phyloP scores from a whole-genome alignment of 495 filamentous ascomycete species.

The Podospora australis region DNA sequence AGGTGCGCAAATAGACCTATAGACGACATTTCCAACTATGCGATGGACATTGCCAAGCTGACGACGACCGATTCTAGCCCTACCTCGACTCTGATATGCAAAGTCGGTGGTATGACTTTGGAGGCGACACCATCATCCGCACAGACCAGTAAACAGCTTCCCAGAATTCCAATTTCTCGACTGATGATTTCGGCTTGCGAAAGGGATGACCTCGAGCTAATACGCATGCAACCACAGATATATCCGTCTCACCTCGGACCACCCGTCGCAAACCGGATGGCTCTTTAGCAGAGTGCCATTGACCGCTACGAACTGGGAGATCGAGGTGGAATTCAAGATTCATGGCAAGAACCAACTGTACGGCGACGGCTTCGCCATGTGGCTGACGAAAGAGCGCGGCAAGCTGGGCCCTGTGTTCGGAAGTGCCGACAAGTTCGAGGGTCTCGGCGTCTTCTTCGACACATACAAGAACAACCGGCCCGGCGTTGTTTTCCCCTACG shows the following conservation, averaged over 20 bases:
- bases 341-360: slow-evolving; percentile 68
- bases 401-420: slow-evolving; percentile 83
- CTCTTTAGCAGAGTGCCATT: slow-evolving; percentile 88
- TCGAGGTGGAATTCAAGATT: slow-evolving; percentile 94
- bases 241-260: slow-evolving; percentile 85
- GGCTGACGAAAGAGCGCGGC: slow-evolving; percentile 92
- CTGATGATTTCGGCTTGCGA: too few relatives aligned
- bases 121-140: slow-evolving; percentile 88
- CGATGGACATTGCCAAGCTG: neutral
- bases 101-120: slow-evolving; percentile 99
- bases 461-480: slow-evolving; percentile 99
- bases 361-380: slow-evolving; percentile 97
- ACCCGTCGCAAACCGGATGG: slow-evolving; percentile 85
- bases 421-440: slow-evolving; percentile 80
- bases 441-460: slow-evolving; percentile 94
- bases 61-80: slow-evolving; percentile 50
- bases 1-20: slow-evolving; percentile 37
- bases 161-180: neutral
- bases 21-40: slow-evolving; percentile 13
- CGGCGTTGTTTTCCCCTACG: slow-evolving; percentile 90
- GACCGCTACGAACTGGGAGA: slow-evolving; percentile 99
- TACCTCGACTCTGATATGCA: slow-evolving; percentile 98
- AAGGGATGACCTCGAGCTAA: neutral
- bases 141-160: slow-evolving; percentile 67
- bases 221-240: slow-evolving; percentile 50